phyloP scores from a whole-genome alignment of 345 rosid genomes.

The Eucalyptus erythrocorys region DNA sequence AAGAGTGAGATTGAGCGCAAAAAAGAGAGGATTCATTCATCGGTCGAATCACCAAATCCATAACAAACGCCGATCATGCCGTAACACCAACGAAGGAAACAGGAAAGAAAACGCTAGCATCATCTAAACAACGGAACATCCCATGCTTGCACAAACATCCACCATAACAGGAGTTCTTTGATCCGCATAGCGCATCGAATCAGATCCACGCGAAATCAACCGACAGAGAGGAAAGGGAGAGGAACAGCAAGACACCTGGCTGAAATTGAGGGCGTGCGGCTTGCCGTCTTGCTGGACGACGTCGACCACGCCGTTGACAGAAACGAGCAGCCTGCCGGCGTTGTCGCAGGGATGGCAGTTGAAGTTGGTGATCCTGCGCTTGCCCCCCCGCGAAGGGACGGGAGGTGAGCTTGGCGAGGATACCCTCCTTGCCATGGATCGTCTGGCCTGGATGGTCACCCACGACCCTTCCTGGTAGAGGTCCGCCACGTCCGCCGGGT shows the following conservation, averaged over 20 bases:
- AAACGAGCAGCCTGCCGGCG: constrained; percentile 29
- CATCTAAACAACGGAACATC: not conserved
- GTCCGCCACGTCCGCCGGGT: constrained; percentile 42
- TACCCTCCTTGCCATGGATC: constrained; percentile 62
- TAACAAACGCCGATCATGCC: no score
- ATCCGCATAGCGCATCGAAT: not conserved
- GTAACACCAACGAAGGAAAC: no score
- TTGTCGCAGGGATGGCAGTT: constrained; percentile 26
- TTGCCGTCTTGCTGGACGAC: constrained; percentile 2
- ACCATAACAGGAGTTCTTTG: no score
- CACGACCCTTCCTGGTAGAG: constrained; percentile 74
- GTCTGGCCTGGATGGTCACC: constrained; percentile 86
- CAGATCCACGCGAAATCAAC: not conserved
- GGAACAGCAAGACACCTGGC: constrained; percentile 7
- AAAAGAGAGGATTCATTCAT: no score
- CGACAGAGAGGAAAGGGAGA: not conserved
- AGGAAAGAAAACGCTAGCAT: not conserved
- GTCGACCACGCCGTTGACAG: constrained; percentile 14
- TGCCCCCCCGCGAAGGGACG: constrained; percentile 49
- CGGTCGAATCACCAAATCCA: no score
- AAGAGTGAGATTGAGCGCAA: no score
- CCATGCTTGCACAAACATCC: not conserved
- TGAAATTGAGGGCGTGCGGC: constrained; percentile 33
- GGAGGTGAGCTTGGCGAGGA: constrained; percentile 65
- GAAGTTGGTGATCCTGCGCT: constrained; percentile 23